Percentiles rank a stretch among this genome's conserved stretches.
phyloP scores from a whole-genome alignment of 2,329 filamentous ascomycete genomes.

The Xylaria sp. region DNA sequence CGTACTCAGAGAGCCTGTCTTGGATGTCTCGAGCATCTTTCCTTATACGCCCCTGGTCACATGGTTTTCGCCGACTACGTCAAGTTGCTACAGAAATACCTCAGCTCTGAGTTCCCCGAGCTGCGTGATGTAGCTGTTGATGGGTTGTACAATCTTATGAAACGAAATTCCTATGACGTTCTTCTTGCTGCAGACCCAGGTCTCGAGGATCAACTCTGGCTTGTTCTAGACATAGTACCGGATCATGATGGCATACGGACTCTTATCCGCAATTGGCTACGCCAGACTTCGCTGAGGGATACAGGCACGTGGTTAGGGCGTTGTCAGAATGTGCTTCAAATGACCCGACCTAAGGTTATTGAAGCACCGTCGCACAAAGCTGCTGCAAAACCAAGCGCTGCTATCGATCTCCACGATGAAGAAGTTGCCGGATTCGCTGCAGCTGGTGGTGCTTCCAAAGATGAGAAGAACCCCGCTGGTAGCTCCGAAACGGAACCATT shows the following conservation, averaged over 20 bases:
- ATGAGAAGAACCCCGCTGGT: conserved; percentile 61
- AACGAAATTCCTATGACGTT: conserved; percentile 86
- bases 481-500: conserved; percentile 83
- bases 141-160: conserved; percentile 94
- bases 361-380: conserved; percentile 60
- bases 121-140: conserved; percentile 85
- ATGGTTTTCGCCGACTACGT: conserved; percentile 89
- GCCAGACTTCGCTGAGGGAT: conserved; percentile 84
- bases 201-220: conserved; percentile 92
- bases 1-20: conserved; percentile 81
- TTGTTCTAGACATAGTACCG: conserved; percentile 82
- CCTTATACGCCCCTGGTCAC: conserved; percentile 88
- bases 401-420: conserved; percentile 90
- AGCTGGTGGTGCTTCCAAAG: conserved; percentile 68
- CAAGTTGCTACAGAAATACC: conserved; percentile 79
- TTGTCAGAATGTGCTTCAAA: conserved; percentile 88
- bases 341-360: conserved; percentile 77
- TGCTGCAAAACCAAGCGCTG: conserved; percentile 60
- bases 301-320: conserved; percentile 88
- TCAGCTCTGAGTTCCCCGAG: conserved; percentile 74
- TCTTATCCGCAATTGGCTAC: conserved; percentile 92
- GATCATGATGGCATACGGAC: conserved; percentile 83
- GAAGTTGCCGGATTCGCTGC: conserved; percentile 95
- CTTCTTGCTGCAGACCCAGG: conserved; percentile 78
- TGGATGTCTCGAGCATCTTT: conserved; percentile 88